Evolutionary conservation across 2,329 filamentous ascomycete genomes (phyloP).

Genomic region (Daldinia sp.): DNA sequence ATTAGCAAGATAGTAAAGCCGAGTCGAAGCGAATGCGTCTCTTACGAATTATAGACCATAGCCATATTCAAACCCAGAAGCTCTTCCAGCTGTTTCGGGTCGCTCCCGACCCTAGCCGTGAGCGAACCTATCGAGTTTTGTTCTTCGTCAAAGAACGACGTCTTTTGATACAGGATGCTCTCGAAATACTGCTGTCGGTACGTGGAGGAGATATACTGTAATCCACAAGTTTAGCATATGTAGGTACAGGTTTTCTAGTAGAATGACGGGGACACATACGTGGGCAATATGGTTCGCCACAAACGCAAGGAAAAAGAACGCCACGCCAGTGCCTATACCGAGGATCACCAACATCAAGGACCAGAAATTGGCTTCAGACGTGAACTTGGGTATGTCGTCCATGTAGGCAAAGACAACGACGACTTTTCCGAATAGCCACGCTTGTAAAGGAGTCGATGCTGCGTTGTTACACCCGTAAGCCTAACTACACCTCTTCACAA

Average conservation of each 20-base stretch:
- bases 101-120: constrained; percentile 66
- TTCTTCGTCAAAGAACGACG: constrained; percentile 70
- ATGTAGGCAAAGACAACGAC: constrained; percentile 62
- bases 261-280: constrained; percentile 37
- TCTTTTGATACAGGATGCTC: constrained; percentile 69
- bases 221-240: constrained; percentile 21
- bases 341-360: constrained; percentile 74
- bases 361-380: constrained; percentile 68
- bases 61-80: constrained; percentile 73
- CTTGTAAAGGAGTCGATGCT: constrained; percentile 63
- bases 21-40: background rate
- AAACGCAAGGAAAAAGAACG: constrained; percentile 64
- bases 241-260: background rate
- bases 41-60: constrained; percentile 67
- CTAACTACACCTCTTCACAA: background rate
- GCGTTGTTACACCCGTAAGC: constrained; percentile 35
- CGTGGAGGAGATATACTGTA: constrained; percentile 61
- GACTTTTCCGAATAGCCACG: constrained; percentile 67
- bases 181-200: constrained; percentile 72
- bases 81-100: constrained; percentile 71
- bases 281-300: constrained; percentile 61
- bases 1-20: constrained; percentile 5
- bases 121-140: constrained; percentile 71
- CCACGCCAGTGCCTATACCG: constrained; percentile 63
- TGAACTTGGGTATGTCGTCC: constrained; percentile 49